phyloP scores from a whole-genome alignment of 2,329 filamentous ascomycete species.

The Aspergillus alliaceus region DNA sequence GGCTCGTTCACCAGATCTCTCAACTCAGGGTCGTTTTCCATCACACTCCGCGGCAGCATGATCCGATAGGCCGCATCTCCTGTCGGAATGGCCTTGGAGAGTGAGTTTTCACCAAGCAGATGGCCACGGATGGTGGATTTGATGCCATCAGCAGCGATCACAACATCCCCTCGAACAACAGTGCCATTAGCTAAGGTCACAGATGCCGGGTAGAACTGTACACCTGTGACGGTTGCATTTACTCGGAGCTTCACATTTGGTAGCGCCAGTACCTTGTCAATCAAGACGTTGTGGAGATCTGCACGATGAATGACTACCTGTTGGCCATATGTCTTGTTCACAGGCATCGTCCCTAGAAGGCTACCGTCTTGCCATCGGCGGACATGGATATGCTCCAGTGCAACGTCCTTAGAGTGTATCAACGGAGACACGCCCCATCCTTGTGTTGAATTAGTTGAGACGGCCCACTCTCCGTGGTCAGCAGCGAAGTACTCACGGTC shows the following conservation, averaged over 20 bases:
- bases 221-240: slow-evolving; percentile 28
- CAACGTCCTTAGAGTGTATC: slow-evolving; percentile 35
- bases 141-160: slow-evolving; percentile 57
- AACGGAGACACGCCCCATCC: slow-evolving; percentile 36
- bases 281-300: slow-evolving; percentile 36
- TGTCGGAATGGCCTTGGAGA: slow-evolving; percentile 44
- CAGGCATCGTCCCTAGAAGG: slow-evolving; percentile 32
- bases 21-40: slow-evolving; percentile 67
- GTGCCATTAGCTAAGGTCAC: slow-evolving; percentile 30
- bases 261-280: slow-evolving; percentile 28
- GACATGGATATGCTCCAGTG: slow-evolving; percentile 36
- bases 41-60: slow-evolving; percentile 68
- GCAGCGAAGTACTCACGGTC: slow-evolving; percentile 48
- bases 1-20: slow-evolving; percentile 66
- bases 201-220: slow-evolving; percentile 27
- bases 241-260: slow-evolving; percentile 30
- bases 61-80: slow-evolving; percentile 78
- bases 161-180: slow-evolving; percentile 43
- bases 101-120: slow-evolving; percentile 33
- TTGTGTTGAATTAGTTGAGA: slow-evolving; percentile 11
- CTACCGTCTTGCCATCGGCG: slow-evolving; percentile 36
- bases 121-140: slow-evolving; percentile 49
- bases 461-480: background rate
- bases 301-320: slow-evolving; percentile 38
- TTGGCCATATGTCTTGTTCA: slow-evolving; percentile 36